Conservation (phyloP, 495 filamentous ascomycete genomes). For the Hypoxylon fragiforme region DNA sequence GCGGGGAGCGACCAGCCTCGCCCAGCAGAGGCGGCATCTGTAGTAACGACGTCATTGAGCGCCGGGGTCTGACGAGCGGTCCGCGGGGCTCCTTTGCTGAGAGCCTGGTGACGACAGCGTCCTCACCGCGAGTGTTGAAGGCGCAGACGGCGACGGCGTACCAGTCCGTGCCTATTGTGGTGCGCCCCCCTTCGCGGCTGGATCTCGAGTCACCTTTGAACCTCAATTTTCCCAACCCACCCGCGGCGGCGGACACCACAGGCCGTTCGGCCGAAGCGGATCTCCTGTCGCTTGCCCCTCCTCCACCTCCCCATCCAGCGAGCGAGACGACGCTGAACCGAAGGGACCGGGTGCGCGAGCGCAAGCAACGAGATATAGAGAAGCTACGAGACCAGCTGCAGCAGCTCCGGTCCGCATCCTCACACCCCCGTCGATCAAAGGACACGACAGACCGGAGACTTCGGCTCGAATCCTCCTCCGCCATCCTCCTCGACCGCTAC, state of each 20-base stretch:
- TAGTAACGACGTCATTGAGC: conserved; percentile 1
- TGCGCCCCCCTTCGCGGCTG: conserved; percentile 14
- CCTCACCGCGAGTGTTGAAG: conserved; percentile 27
- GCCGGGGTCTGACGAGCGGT: not conserved
- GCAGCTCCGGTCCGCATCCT: conserved; percentile 2
- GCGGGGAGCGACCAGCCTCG: no score
- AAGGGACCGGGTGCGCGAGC: conserved; percentile 33
- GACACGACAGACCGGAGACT: not conserved
- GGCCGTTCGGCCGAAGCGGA: conserved; percentile 12
- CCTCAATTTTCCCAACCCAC: conserved; percentile 23
- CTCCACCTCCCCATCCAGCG: conserved; percentile 7
- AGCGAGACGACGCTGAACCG: conserved; percentile 14
- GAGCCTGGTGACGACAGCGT: conserved; percentile 33
- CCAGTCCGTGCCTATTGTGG: conserved; percentile 34
- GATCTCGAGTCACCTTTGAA: conserved; percentile 26
- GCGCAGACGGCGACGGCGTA: conserved; percentile 34
- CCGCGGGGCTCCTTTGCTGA: conserved; percentile 30
- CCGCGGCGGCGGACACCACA: conserved; percentile 7
- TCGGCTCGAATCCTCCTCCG: conserved; percentile 15
- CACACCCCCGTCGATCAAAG: conserved; percentile 5
- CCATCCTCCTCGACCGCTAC: conserved; percentile 9
- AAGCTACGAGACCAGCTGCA: conserved; percentile 11
- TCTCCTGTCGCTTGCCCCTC: no score
- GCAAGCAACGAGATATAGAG: conserved; percentile 37
- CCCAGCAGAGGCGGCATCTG: no score